A percentile compares a stretch with the other conserved stretches of the same genome.
Conservation (phyloP, 2,329 filamentous ascomycete genomes). For the Leptosphaerulina australis region DNA sequence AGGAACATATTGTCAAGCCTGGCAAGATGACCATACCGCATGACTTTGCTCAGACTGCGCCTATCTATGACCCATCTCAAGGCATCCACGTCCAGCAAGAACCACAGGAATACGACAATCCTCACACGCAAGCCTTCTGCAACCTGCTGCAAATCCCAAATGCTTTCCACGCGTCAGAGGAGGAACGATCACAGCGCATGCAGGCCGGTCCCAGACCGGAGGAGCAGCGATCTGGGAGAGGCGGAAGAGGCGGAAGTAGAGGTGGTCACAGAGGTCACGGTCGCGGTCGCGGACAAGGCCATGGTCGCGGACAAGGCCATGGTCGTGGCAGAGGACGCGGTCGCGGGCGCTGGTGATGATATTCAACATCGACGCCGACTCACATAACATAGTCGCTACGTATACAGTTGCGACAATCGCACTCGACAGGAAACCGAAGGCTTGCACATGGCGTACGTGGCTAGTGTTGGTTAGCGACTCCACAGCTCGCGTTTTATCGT, state of each 20-base stretch:
- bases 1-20: constrained; percentile 70
- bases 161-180: constrained; percentile 72
- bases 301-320: constrained; percentile 28
- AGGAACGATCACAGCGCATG: constrained; percentile 60
- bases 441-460: constrained; percentile 26
- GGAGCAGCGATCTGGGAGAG: constrained; percentile 35
- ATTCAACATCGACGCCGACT: neutral
- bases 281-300: constrained; percentile 28
- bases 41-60: constrained; percentile 79
- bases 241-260: constrained; percentile 35
- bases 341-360: constrained; percentile 34
- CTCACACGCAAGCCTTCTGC: constrained; percentile 85
- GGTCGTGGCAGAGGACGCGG: constrained; percentile 34
- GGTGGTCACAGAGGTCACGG: constrained; percentile 36
- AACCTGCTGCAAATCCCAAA: constrained; percentile 77
- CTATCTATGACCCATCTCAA: constrained; percentile 65
- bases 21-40: constrained; percentile 72
- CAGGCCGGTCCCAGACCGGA: constrained; percentile 40
- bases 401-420: constrained; percentile 1
- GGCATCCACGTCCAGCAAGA: constrained; percentile 66
- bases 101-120: constrained; percentile 82
- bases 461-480: constrained; percentile 24
- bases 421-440: constrained; percentile 18
- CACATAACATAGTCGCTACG: constrained; percentile 4
- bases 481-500: constrained; percentile 15